Evolutionary conservation across 2,329 filamentous ascomycete species (phyloP), one percentile per base, ranked within the genome.

Genomic region (Colletotrichum abscissum): DNA sequence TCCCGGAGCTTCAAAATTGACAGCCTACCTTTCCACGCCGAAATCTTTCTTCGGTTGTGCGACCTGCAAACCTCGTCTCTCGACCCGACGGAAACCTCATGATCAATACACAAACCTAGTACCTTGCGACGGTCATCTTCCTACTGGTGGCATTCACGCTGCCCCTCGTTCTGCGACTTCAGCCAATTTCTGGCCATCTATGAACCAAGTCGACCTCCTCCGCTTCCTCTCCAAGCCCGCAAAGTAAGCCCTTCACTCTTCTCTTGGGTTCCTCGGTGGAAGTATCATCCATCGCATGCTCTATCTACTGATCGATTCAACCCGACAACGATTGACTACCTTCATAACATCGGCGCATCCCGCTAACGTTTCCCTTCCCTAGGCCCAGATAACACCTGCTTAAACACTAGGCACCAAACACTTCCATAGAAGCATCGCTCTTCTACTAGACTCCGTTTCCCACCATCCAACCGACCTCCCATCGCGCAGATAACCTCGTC

Each of bases 221-320:
- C 94, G 95, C 87, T 97, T 97, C 88, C 91, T 98, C 80, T 97
- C 94, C 83, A 97, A 97, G 89, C 95, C 95, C 82, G 94, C 94
- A 85, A 97, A 97, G 95, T 97, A 86, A 82, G 93, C 87, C 33
- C 22, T 46, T 19, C 19, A 7, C 58, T 5, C 30, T 30, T 1
- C 22, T 54, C 9, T 24, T 5, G 11, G 1, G 6, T 63, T 4
- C 16, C 33, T 22, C 4, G 16, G 9, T 24, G 38, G 19, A 14
- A 12, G 6, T 49, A n/a, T 14, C 5, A 22, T 26, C 24, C 19
- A 24, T 5, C 52, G 19, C 56, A 33, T 38, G 24, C 33, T 24
- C 28, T 5, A 6, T 24, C 35, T 24, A n/a, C 22, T 46, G 11
- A 4, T 59, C 16, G 1, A 59, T 6, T 22, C 6, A 12, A 22